A percentile compares a stretch with the other conserved stretches of the same genome.
phyloP scores from a whole-genome alignment of 106 monocot genomes.

The Dendrobium officinale region DNA sequence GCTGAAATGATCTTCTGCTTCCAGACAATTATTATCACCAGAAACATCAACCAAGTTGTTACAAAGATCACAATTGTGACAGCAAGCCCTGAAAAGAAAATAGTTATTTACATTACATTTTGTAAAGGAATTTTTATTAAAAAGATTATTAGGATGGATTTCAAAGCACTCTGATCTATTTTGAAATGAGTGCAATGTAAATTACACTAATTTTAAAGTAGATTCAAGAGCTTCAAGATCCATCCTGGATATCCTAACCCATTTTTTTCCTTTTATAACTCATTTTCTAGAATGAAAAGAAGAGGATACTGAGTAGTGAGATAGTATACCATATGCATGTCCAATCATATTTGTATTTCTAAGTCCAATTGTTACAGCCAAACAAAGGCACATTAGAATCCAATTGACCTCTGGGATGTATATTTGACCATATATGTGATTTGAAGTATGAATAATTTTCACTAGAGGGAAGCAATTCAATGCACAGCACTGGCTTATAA shows the following conservation, averaged over 20 bases:
- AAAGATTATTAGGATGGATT: too few relatives aligned
- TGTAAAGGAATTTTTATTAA: too few relatives aligned
- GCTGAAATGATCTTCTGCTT: conserved; percentile 35
- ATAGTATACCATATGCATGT: conserved; percentile 65
- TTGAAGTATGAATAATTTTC: conserved; percentile 74
- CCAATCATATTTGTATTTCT: conserved; percentile 60
- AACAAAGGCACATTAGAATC: conserved; percentile 66
- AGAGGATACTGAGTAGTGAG: too few relatives aligned
- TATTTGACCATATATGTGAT: conserved; percentile 60
- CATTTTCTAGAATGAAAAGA: too few relatives aligned
- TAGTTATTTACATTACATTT: not conserved
- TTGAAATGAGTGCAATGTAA: too few relatives aligned
- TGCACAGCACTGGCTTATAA: conserved; percentile 66
- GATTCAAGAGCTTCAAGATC: too few relatives aligned
- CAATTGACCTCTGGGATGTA: conserved; percentile 85
- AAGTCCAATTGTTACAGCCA: conserved; percentile 56
- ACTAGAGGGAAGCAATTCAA: conserved; percentile 75
- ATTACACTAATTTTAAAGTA: too few relatives aligned
- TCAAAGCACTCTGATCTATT: too few relatives aligned
- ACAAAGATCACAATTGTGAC: conserved; percentile 56
- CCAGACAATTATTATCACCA: conserved; percentile 76
- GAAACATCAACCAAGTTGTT: conserved; percentile 62
- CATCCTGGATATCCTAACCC: too few relatives aligned
- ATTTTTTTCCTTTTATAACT: too few relatives aligned
- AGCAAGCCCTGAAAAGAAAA: conserved; percentile 41